Evolutionary conservation across 164 flowering plant species (phyloP).

Genomic region (Tetrastigma voinierianum): DNA sequence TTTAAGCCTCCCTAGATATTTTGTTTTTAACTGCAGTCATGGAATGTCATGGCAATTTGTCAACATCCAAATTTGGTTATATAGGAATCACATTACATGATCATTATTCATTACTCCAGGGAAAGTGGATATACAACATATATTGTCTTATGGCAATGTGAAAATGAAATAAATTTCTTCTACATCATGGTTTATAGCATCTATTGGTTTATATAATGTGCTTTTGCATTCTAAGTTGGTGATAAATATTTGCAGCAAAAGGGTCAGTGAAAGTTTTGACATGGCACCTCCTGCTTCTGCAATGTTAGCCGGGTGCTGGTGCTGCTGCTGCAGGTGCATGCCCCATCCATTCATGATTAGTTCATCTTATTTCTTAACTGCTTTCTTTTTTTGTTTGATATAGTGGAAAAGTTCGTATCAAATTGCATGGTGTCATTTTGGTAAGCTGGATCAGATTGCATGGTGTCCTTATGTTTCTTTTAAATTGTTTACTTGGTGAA

Average conservation of each 20-base stretch:
- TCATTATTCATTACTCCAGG: too few relatives aligned
- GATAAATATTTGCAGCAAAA: constrained; percentile 60
- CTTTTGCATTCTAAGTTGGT: neutral
- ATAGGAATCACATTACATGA: too few relatives aligned
- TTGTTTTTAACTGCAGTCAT: too few relatives aligned
- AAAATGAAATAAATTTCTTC: too few relatives aligned
- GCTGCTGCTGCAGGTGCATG: constrained; percentile 54
- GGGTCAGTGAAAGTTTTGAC: constrained; percentile 93
- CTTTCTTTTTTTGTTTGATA: constrained; percentile 29
- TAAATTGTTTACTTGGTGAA: constrained; percentile 44
- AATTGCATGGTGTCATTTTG: constrained; percentile 64
- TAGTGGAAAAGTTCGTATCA: constrained; percentile 66
- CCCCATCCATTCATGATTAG: constrained; percentile 1
- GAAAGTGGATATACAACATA: too few relatives aligned
- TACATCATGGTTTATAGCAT: too few relatives aligned
- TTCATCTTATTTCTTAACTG: constrained; percentile 24
- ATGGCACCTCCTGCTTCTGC: constrained; percentile 92
- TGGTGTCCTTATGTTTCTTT: constrained; percentile 14
- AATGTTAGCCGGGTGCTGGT: constrained; percentile 54
- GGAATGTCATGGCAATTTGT: too few relatives aligned
- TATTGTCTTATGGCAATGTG: too few relatives aligned
- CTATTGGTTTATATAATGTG: too few relatives aligned
- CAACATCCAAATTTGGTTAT: too few relatives aligned
- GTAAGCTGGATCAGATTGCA: constrained; percentile 48
- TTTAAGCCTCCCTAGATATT: too few relatives aligned